A percentile compares a stretch with the other conserved stretches of the same genome.
These are phyloP conservation scores for Kodamaea restingae DNA, from an alignment of 805 yeast genomes.

Conservation along the genomic window DNA sequence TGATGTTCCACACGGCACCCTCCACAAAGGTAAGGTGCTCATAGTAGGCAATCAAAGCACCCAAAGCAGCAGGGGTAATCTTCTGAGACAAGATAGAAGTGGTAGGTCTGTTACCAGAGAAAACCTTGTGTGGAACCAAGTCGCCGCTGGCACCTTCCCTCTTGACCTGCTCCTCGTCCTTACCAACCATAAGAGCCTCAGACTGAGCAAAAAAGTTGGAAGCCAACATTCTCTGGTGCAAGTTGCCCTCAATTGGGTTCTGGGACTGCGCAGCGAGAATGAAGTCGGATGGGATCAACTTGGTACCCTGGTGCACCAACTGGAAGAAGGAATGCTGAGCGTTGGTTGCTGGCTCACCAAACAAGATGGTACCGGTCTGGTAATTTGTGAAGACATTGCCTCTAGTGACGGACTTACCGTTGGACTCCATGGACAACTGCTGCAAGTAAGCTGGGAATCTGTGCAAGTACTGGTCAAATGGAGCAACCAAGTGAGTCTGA, in stretches of 20 bases:
- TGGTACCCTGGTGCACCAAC: conserved; percentile 98
- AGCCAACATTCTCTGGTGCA: conserved; percentile 98
- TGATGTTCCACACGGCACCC: conserved; percentile 99
- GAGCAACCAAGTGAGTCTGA: conserved; percentile 97
- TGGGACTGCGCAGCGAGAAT: conserved; percentile 96
- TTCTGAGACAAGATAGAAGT: conserved; percentile 93
- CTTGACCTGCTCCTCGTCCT: conserved; percentile 76
- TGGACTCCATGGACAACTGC: conserved; percentile 98
- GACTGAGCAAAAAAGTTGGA: conserved; percentile 98
- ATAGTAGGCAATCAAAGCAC: conserved; percentile 95
- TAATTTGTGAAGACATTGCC: conserved; percentile 87
- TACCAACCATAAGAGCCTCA: conserved; percentile 96
- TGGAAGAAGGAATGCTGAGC: conserved; percentile 99
- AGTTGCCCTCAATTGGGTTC: conserved; percentile 91
- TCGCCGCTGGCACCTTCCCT: conserved; percentile 86
- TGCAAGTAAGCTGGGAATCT: conserved; percentile 99
- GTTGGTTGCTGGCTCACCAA: conserved; percentile 98
- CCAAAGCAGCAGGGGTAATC: conserved; percentile 94
- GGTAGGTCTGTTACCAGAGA: conserved; percentile 98
- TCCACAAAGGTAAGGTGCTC: conserved; percentile 96
- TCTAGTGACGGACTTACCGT: conserved; percentile 96
- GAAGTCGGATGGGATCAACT: conserved; percentile 94
- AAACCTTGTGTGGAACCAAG: conserved; percentile 90
- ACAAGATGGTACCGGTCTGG: conserved; percentile 92
- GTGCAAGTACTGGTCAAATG: conserved; percentile 97